Percentiles rank a stretch among this genome's conserved stretches.
phyloP scores from a whole-genome alignment of 2,329 filamentous ascomycete species.

The Fusarium succisae region DNA sequence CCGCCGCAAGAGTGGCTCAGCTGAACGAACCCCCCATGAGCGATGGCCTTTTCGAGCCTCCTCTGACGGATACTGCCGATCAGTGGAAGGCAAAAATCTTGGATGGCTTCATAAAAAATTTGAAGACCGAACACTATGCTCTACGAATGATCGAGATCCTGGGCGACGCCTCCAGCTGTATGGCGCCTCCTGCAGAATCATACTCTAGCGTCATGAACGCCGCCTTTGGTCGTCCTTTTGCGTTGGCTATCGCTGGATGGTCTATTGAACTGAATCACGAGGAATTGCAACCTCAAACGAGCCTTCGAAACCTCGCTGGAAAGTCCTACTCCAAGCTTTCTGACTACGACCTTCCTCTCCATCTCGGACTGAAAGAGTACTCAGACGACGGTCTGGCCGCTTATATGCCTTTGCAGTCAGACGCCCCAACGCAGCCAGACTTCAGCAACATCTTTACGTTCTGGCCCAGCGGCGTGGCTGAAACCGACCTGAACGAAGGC shows the following conservation, averaged over 20 bases:
- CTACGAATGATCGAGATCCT: not conserved
- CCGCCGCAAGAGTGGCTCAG: not conserved
- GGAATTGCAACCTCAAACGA: not conserved
- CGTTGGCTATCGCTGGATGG: not conserved
- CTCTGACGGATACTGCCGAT: not conserved
- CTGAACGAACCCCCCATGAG: not conserved
- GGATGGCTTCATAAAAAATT: not conserved
- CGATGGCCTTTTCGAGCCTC: not conserved
- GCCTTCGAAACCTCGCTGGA: not conserved
- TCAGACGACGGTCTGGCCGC: not conserved
- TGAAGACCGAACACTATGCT: not conserved
- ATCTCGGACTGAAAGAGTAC: not conserved
- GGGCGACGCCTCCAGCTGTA: not conserved
- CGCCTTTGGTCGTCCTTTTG: not conserved
- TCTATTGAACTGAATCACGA: not conserved
- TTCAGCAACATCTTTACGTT: not conserved
- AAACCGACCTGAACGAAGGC: not conserved
- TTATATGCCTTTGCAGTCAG: not conserved
- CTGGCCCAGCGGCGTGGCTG: not conserved
- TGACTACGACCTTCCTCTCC: not conserved
- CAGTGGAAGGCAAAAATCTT: not conserved
- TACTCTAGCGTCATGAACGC: not conserved
- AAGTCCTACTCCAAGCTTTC: rapidly evolving
- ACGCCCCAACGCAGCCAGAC: not conserved
- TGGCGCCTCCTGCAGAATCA: not conserved